Base-by-base conservation (phyloP, 805 yeast species). In the Yarrowia deformans region DNA sequence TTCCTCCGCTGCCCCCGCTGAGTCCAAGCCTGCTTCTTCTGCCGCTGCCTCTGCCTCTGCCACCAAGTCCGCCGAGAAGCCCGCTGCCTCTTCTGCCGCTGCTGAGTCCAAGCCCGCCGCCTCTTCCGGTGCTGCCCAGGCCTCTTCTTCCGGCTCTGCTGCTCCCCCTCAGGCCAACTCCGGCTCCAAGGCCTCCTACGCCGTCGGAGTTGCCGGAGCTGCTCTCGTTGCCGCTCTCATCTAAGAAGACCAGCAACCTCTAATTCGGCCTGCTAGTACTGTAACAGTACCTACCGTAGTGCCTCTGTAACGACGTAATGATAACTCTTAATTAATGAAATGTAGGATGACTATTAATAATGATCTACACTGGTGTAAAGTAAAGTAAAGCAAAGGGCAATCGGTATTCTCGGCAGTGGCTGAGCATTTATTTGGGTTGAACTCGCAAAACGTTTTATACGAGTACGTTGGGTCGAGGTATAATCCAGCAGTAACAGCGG, bases 201-300 rank as follows among this genome's bases (percentile, higher is more conserved):
- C 56, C 19, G 55, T 19, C 29, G 55, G 56, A 5, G 8, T 63
- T 37, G 68, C 56, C 18, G 56, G 55, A 19, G 68, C 48, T 16
- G 68, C 68, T 16, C 56, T 63, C 23, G 48, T 49, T 29, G 68
- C 56, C 16, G 68, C 68, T 48, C 56, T 63, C 39, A 63, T 63
- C 56, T 63, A 63, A 63, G 67, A 10, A 6, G 10, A 1, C 34
- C 12, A 7, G 19, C 14, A 10, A 35, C 56, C 8, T 37, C 12
- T 23, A 48, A 10, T 37, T 14, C 3, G 34, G 52, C 42, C n/a
- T 32, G 7, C 52, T 14, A 23, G 35, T 6, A 42, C 29, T 23
- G 29, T 23, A 23, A 23, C 29, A 9, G 23, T 13, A 18, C 12
- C 19, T 23, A 23, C 29, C 29, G 14, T 34, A 8, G 12, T 19